phyloP scores from a whole-genome alignment of 2,329 filamentous ascomycete species.

The Nemania sp. region DNA sequence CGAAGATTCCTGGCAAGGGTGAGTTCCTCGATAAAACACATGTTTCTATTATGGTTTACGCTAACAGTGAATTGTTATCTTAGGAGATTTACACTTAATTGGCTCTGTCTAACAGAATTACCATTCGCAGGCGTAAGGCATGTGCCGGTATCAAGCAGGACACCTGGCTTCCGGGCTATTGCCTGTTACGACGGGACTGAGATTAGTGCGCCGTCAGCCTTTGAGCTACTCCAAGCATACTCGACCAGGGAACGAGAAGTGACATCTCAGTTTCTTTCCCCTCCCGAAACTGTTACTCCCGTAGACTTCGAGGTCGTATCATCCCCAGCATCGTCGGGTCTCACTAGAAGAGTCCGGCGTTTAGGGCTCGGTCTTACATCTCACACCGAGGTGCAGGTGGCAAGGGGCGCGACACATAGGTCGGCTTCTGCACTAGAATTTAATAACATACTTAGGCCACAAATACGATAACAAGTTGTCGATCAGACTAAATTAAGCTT shows the following conservation, averaged over 20 bases:
- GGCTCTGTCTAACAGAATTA: slow-evolving; percentile 16
- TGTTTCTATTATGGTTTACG: neutral
- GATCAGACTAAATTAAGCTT: neutral
- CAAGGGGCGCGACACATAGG: neutral
- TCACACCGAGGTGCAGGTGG: neutral
- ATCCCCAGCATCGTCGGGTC: neutral
- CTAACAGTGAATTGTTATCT: neutral
- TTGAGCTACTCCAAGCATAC: slow-evolving; percentile 25
- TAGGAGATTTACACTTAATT: slow-evolving; percentile 18
- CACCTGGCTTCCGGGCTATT: slow-evolving; percentile 24
- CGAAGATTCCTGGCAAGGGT: slow-evolving; percentile 23
- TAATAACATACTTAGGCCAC: slow-evolving; percentile 1
- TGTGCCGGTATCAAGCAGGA: slow-evolving; percentile 21
- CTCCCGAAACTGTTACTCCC: neutral
- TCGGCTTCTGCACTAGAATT: neutral
- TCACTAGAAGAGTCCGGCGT: neutral
- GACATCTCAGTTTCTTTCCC: slow-evolving; percentile 3
- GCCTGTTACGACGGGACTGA: slow-evolving; percentile 24
- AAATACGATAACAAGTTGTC: neutral
- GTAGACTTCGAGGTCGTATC: neutral
- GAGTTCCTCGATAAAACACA: neutral
- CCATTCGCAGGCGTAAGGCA: slow-evolving; percentile 21
- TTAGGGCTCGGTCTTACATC: neutral
- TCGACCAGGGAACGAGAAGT: slow-evolving; percentile 12
- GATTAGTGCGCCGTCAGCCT: slow-evolving; percentile 23